A percentile compares a stretch with the other conserved stretches of the same genome.
Conservation (phyloP, 208 protist genomes). For the Trypanosoma melophagium region DNA sequence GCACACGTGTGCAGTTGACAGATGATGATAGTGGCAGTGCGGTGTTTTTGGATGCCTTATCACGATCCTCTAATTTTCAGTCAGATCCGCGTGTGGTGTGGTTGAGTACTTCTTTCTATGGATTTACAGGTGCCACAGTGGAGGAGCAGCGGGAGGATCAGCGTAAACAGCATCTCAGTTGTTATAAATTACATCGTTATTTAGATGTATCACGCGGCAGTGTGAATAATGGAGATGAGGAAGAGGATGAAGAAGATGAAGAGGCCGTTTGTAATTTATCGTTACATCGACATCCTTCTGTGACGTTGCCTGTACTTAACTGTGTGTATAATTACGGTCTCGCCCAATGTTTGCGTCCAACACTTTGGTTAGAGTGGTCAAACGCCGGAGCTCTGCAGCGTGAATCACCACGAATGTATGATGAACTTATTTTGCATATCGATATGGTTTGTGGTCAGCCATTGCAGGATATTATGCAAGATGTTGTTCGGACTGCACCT, state of each 20-base stretch:
- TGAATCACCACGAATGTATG: slow-evolving; percentile 10
- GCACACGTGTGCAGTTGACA: slow-evolving; percentile 18
- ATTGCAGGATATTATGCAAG: slow-evolving; percentile 27
- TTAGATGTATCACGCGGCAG: not conserved
- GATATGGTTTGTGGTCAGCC: slow-evolving; percentile 11
- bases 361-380: slow-evolving; percentile 21
- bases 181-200: slow-evolving; percentile 12
- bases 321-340: slow-evolving; percentile 25
- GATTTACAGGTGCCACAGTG: slow-evolving; percentile 19
- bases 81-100: slow-evolving; percentile 11
- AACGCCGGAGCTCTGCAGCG: slow-evolving; percentile 3
- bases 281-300: slow-evolving; percentile 9
- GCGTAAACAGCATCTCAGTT: slow-evolving; percentile 13
- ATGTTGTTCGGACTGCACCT: slow-evolving; percentile 27
- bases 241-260: not conserved
- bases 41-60: not conserved
- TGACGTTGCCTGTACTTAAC: not conserved
- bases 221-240: not conserved
- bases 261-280: not conserved
- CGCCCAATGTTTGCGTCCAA: slow-evolving; percentile 18
- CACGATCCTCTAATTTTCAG: not conserved
- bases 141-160: slow-evolving; percentile 20
- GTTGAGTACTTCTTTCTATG: slow-evolving; percentile 23
- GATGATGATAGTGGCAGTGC: not conserved
- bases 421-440: slow-evolving; percentile 4